Evolutionary conservation across 805 yeast genomes (phyloP).

Genomic region (Suhomyces tanzawaensis): DNA sequence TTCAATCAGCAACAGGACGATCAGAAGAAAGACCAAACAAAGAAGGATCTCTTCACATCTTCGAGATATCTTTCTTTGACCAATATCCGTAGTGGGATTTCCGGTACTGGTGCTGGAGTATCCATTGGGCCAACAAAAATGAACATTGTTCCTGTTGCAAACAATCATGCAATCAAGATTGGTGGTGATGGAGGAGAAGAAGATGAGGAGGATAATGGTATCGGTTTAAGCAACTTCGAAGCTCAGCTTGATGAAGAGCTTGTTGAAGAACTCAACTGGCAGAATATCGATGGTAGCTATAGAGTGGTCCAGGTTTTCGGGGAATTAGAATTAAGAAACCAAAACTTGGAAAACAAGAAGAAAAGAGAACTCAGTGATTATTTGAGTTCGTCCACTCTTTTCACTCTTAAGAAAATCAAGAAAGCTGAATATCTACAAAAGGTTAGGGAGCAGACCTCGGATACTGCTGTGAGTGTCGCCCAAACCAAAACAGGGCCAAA

Average conservation of each 20-base stretch:
- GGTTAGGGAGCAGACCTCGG: conserved; percentile 8
- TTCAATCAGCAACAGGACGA: conserved; percentile 32
- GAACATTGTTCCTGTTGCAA: conserved; percentile 28
- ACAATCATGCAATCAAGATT: conserved; percentile 45
- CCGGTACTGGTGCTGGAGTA: conserved; percentile 11
- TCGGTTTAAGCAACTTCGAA: conserved; percentile 46
- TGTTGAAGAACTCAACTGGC: conserved; percentile 72
- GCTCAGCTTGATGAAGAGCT: conserved; percentile 67
- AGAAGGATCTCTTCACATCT: conserved; percentile 17
- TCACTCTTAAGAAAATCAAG: conserved; percentile 27
- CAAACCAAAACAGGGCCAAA: conserved; percentile 25
- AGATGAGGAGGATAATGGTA: conserved; percentile 23
- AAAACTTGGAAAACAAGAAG: conserved; percentile 14
- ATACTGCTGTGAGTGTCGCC: conserved; percentile 2
- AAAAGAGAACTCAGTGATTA: conserved; percentile 23
- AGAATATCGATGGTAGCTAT: conserved; percentile 74
- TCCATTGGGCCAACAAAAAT: conserved; percentile 16
- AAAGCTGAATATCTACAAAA: conserved; percentile 14
- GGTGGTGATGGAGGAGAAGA: conserved; percentile 50
- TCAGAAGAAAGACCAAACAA: conserved; percentile 20
- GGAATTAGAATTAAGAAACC: conserved; percentile 42
- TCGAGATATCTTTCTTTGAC: conserved; percentile 31
- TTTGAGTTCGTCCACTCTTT: conserved; percentile 30
- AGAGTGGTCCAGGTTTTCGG: conserved; percentile 83
- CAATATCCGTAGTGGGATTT: conserved; percentile 29